A percentile compares a stretch with the other conserved stretches of the same genome.
Conservation (phyloP, 441 rosid species). For the Adansonia gregorii region DNA sequence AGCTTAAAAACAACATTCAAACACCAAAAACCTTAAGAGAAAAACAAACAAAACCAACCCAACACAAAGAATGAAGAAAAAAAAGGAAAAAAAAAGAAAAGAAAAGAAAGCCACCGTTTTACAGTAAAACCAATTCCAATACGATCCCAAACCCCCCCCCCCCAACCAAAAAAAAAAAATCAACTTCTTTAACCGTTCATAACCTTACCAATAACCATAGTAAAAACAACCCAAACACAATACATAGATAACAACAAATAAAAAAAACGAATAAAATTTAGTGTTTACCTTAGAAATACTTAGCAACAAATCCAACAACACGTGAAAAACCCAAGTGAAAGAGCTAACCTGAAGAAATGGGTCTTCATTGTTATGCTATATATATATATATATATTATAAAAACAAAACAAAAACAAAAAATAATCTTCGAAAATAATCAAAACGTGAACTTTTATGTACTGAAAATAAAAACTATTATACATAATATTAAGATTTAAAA, state of each 20-base stretch:
- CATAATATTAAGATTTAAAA: neutral
- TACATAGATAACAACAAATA: neutral
- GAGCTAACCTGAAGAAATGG: constrained; percentile 36
- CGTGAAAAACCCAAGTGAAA: constrained; percentile 35
- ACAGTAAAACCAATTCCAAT: constrained; percentile 35
- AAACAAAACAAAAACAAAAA: no score
- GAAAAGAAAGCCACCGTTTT: constrained; percentile 7
- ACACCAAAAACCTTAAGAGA: neutral
- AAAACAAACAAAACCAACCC: constrained; percentile 12
- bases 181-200: constrained; percentile 17
- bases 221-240: constrained; percentile 15
- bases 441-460: constrained; percentile 38
- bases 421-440: constrained; percentile 31
- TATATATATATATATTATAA: neutral
- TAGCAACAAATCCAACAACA: constrained; percentile 26
- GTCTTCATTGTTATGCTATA: constrained; percentile 34
- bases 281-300: constrained; percentile 9
- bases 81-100: constrained; percentile 4
- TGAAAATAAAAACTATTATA: constrained; percentile 7
- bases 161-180: constrained; percentile 25
- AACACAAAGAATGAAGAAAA: neutral
- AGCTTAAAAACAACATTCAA: constrained; percentile 20
- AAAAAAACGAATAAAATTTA: constrained; percentile 17
- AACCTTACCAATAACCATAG: constrained; percentile 22
- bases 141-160: constrained; percentile 27